A percentile compares a stretch with the other conserved stretches of the same genome.
These are phyloP conservation scores for Whalleya microplaca DNA, from an alignment of 2,329 filamentous ascomycete genomes.

Conservation along the genomic window DNA sequence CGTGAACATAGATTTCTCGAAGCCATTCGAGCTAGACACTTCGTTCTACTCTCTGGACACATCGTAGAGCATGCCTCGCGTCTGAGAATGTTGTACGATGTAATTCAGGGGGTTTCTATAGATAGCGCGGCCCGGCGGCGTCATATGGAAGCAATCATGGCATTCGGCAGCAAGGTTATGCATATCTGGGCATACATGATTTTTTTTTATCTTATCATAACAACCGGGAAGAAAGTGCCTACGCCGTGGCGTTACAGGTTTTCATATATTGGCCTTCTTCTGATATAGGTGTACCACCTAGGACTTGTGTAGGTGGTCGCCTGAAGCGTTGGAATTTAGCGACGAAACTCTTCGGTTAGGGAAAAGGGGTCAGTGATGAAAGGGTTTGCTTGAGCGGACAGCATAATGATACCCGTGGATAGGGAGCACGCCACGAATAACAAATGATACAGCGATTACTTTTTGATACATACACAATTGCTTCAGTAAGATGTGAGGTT, in stretches of 20 bases:
- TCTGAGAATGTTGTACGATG: neutral
- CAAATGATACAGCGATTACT: neutral
- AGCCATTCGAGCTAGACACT: slow-evolving; percentile 57
- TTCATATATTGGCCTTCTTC: neutral
- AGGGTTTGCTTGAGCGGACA: slow-evolving; percentile 20
- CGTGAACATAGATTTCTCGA: slow-evolving; percentile 52
- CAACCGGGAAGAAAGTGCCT: neutral
- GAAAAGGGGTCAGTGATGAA: neutral
- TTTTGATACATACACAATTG: too few species aligned
- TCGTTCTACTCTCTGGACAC: slow-evolving; percentile 47
- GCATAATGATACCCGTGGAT: slow-evolving; percentile 20
- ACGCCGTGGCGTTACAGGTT: slow-evolving; percentile 11
- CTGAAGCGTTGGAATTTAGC: neutral
- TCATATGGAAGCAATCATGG: neutral
- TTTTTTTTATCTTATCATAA: too few species aligned
- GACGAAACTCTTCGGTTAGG: neutral
- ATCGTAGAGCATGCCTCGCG: slow-evolving; percentile 22
- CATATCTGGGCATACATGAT: neutral
- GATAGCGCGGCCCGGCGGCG: neutral
- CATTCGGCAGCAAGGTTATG: neutral
- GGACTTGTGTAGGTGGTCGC: slow-evolving; percentile 3
- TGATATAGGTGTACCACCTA: neutral
- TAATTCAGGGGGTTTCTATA: neutral
- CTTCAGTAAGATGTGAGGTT: too few species aligned
- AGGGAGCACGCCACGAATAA: slow-evolving; percentile 6